Conservation (phyloP, 108 stramenopile species). For the Mediolabrus comicus region DNA sequence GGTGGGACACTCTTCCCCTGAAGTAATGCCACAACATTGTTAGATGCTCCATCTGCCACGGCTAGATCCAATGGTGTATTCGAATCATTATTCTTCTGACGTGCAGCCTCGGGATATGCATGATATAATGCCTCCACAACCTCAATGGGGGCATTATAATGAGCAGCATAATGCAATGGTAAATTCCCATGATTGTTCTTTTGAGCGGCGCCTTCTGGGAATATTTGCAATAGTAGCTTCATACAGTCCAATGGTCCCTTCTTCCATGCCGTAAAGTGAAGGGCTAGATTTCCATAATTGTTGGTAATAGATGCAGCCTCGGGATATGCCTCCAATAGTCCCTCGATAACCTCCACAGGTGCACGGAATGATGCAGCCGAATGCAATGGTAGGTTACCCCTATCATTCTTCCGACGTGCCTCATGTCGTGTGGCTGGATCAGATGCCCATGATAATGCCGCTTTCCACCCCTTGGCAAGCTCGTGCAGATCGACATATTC, state of each 20-base stretch:
- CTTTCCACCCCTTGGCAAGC: slow-evolving; percentile 88
- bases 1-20: slow-evolving; percentile 82
- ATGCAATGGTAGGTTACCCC: slow-evolving; percentile 86
- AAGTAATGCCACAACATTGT: slow-evolving; percentile 79
- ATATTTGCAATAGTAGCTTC: slow-evolving; percentile 71
- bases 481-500: slow-evolving; percentile 79
- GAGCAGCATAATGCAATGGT: slow-evolving; percentile 84
- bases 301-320: slow-evolving; percentile 85
- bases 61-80: slow-evolving; percentile 86
- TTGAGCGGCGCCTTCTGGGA: slow-evolving; percentile 84
- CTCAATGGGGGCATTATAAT: slow-evolving; percentile 85
- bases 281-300: slow-evolving; percentile 86
- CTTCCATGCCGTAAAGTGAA: slow-evolving; percentile 88
- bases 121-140: slow-evolving; percentile 83
- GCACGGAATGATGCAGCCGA: slow-evolving; percentile 82
- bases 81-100: slow-evolving; percentile 84
- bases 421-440: slow-evolving; percentile 83
- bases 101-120: slow-evolving; percentile 82
- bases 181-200: slow-evolving; percentile 88
- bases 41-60: slow-evolving; percentile 80
- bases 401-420: slow-evolving; percentile 73
- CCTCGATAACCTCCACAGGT: slow-evolving; percentile 80
- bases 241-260: slow-evolving; percentile 86
- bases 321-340: slow-evolving; percentile 81
- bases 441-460: slow-evolving; percentile 73